A percentile compares a stretch with the other conserved stretches of the same genome.
Evolutionary conservation across 2,329 filamentous ascomycete species (phyloP).

Genomic region (Talaromyces verruculosus): DNA sequence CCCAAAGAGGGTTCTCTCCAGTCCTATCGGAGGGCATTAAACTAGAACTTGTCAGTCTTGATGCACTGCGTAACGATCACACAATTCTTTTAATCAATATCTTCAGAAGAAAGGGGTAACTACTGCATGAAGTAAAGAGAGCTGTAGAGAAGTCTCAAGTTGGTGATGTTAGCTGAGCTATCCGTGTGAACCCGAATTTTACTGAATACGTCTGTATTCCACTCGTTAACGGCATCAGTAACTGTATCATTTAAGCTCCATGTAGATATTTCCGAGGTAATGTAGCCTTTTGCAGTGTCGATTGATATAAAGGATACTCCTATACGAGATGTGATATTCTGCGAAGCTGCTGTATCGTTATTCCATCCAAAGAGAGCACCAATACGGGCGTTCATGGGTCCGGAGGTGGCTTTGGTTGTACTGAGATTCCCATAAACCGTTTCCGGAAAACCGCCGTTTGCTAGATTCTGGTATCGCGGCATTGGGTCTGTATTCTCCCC

Average conservation of each 20-base stretch:
- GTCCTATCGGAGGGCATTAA: constrained; percentile 69
- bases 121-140: constrained; percentile 61
- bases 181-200: constrained; percentile 43
- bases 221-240: constrained; percentile 54
- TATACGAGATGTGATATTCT: constrained; percentile 58
- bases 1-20: constrained; percentile 68
- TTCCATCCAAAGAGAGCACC: constrained; percentile 64
- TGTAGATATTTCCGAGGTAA: constrained; percentile 63
- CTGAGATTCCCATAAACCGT: constrained; percentile 54
- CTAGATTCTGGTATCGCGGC: constrained; percentile 50
- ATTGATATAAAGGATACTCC: constrained; percentile 67
- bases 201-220: constrained; percentile 58
- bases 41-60: not conserved
- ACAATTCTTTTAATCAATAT: not conserved
- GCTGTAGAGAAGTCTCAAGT: constrained; percentile 34
- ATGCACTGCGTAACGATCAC: not conserved
- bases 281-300: constrained; percentile 64
- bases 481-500: constrained; percentile 38
- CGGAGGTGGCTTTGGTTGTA: constrained; percentile 54
- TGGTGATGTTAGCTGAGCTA: constrained; percentile 32
- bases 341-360: constrained; percentile 43
- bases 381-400: constrained; percentile 54
- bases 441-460: constrained; percentile 59
- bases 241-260: constrained; percentile 60
- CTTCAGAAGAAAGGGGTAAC: not conserved